Conservation (phyloP, 176 grass and related monocot genomes). For the Zea luxurians region DNA sequence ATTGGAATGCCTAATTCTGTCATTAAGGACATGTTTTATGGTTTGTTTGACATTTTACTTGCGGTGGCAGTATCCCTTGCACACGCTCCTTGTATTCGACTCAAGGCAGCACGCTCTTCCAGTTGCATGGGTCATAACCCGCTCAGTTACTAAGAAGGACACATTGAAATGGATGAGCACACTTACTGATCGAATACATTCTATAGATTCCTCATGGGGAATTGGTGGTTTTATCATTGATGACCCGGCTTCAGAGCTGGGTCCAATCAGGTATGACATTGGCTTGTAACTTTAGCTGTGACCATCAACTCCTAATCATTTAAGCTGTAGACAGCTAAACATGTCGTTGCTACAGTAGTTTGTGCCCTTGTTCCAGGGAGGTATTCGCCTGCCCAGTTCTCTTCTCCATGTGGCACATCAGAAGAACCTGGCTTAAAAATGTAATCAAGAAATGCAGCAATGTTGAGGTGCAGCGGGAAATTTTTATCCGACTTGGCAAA, state of each 20-base stretch:
- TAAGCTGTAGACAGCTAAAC: background rate
- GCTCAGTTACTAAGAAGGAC: conserved; percentile 77
- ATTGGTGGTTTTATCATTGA: conserved; percentile 74
- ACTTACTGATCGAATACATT: conserved; percentile 65
- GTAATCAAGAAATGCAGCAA: conserved; percentile 77
- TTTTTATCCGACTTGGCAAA: conserved; percentile 69
- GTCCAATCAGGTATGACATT: conserved; percentile 66
- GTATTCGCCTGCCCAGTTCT: conserved; percentile 72
- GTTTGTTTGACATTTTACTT: conserved; percentile 36
- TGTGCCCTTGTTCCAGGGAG: conserved; percentile 48
- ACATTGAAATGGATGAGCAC: conserved; percentile 85
- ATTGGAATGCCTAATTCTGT: conserved; percentile 1
- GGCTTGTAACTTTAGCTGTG: background rate
- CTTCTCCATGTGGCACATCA: conserved; percentile 81
- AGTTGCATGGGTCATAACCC: conserved; percentile 91
- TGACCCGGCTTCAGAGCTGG: conserved; percentile 76
- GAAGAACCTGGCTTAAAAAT: conserved; percentile 88
- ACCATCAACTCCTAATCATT: background rate
- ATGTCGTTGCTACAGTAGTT: background rate
- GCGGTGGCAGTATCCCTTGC: conserved; percentile 75
- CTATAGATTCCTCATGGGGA: conserved; percentile 64
- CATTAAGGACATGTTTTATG: background rate
- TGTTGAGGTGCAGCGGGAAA: conserved; percentile 68
- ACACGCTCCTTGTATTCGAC: conserved; percentile 85
- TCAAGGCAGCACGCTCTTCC: conserved; percentile 80